Conservation (phyloP, 257 asterid genomes). For the Craterostigma plantagineum region DNA sequence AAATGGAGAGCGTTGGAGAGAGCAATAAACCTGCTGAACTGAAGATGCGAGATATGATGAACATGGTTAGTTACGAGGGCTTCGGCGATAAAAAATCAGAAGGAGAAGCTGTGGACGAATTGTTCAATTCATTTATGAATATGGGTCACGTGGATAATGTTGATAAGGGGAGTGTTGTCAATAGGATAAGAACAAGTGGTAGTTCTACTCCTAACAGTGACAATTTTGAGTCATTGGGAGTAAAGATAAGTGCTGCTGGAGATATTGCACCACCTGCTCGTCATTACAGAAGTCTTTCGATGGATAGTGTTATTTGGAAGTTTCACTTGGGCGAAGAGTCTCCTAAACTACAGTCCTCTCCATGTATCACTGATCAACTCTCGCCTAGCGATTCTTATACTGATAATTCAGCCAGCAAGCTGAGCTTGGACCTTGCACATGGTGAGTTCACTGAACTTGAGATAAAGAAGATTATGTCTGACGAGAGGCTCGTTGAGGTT, state of each 20-base stretch:
- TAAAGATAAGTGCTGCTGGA: conserved; percentile 38
- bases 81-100: conserved; percentile 24
- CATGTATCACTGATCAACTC: conserved; percentile 22
- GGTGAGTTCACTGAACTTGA: conserved; percentile 65
- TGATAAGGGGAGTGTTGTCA: conserved; percentile 8
- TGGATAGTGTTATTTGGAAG: conserved; percentile 60
- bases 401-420: conserved; percentile 19
- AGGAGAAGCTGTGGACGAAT: conserved; percentile 49
- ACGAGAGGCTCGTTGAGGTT: conserved; percentile 71
- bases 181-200: no score
- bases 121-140: conserved; percentile 37
- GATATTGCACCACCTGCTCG: conserved; percentile 34
- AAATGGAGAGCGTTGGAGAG: conserved; percentile 17
- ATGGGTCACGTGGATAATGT: conserved; percentile 11
- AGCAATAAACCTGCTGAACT: conserved; percentile 14
- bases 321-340: conserved; percentile 39
- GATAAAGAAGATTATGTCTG: conserved; percentile 65
- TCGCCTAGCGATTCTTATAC: conserved; percentile 43
- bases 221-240: conserved; percentile 17
- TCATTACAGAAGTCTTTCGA: conserved; percentile 78
- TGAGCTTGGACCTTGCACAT: conserved; percentile 42
- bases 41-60: conserved; percentile 21
- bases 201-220: no score
- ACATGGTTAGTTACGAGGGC: conserved; percentile 11
- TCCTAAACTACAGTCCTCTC: conserved; percentile 21